A percentile compares a stretch with the other conserved stretches of the same genome.
Evolutionary conservation across 1,284 basidiomycete species (phyloP).

Genomic region (Sanguinoderma infundibulare): DNA sequence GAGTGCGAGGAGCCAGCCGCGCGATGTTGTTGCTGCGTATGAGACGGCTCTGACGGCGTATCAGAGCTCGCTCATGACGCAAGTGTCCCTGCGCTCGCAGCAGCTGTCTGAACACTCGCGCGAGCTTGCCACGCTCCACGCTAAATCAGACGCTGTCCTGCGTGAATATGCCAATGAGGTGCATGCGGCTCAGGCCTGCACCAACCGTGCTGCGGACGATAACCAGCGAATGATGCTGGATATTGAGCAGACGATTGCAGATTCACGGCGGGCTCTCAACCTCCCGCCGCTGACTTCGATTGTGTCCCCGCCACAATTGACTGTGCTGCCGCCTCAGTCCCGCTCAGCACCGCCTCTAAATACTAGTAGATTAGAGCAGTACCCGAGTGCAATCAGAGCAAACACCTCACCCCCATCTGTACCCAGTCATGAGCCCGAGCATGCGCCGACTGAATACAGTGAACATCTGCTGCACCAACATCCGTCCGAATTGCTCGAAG

Average conservation of each 20-base stretch:
- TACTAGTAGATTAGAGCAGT: too few species aligned
- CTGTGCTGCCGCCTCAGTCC: neutral
- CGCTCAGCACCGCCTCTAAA: neutral
- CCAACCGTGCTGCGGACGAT: neutral
- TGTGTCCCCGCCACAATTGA: too few species aligned
- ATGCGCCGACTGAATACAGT: too few species aligned
- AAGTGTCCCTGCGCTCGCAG: neutral
- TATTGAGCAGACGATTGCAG: neutral
- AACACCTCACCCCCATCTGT: too few species aligned
- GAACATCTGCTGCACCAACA: too few species aligned
- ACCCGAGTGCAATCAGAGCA: too few species aligned
- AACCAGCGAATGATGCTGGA: neutral
- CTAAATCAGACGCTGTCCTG: neutral
- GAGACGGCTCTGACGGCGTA: neutral
- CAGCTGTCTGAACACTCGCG: neutral
- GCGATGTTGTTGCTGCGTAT: too few species aligned
- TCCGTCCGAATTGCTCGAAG: too few species aligned
- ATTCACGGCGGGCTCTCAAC: neutral
- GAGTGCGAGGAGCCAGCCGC: too few species aligned
- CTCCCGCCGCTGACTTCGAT: neutral
- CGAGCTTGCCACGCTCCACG: neutral
- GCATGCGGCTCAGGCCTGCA: neutral
- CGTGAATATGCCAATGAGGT: neutral
- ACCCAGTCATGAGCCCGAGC: too few species aligned
- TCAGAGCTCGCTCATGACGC: neutral